These are phyloP conservation scores for Russula virescens DNA, from an alignment of 768 basidiomycete genomes.

Conservation along the genomic window DNA sequence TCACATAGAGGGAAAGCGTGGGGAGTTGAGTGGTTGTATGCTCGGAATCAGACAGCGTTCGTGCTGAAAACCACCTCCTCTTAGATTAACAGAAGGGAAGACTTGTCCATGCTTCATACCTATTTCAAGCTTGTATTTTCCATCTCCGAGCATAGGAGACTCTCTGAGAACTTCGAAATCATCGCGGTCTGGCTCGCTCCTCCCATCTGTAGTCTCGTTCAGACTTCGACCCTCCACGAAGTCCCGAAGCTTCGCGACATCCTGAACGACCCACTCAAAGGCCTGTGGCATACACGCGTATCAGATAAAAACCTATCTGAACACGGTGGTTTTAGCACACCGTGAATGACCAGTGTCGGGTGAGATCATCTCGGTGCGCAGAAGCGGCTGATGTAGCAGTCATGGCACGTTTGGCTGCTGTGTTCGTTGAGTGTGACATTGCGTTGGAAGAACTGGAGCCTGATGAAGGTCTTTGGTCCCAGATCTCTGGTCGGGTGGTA, in stretches of 20 bases:
- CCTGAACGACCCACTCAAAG: conserved; percentile 65
- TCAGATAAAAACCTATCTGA: neutral
- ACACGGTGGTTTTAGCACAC: conserved; percentile 32
- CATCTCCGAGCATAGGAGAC: conserved; percentile 61
- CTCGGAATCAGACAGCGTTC: conserved; percentile 3
- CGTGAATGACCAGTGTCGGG: conserved; percentile 60
- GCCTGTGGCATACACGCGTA: conserved; percentile 37
- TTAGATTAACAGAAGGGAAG: neutral
- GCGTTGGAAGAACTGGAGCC: conserved; percentile 27
- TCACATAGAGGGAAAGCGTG: conserved; percentile 59
- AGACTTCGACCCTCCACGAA: conserved; percentile 42
- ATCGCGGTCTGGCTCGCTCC: conserved; percentile 32
- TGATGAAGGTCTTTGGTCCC: conserved; percentile 29
- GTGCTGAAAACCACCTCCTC: conserved; percentile 1
- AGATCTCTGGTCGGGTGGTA: conserved; percentile 26
- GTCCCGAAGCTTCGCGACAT: conserved; percentile 51
- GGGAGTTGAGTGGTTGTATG: conserved; percentile 29
- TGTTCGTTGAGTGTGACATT: conserved; percentile 22
- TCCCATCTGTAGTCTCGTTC: conserved; percentile 28
- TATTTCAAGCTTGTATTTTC: conserved; percentile 68
- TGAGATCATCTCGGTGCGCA: conserved; percentile 40
- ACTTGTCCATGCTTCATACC: conserved; percentile 33
- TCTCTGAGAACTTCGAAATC: conserved; percentile 60
- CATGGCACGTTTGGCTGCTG: conserved; percentile 13
- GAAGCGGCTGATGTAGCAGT: conserved; percentile 20